These are phyloP conservation scores for Barnettozyma pratensis DNA, from an alignment of 805 yeast genomes.

Conservation along the genomic window DNA sequence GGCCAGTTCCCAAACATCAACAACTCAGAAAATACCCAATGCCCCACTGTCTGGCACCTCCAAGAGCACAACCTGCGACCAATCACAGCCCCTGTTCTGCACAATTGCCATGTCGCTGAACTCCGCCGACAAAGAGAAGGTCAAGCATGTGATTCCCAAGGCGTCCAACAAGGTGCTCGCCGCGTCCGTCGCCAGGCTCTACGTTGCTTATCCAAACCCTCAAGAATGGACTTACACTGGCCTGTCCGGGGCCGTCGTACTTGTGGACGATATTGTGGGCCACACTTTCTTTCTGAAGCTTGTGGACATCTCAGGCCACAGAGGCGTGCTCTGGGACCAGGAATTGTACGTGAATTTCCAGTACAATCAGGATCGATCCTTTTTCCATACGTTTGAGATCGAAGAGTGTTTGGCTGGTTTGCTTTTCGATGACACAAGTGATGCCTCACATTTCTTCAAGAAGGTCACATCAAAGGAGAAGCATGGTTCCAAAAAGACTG, in stretches of 20 bases:
- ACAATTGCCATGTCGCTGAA: constrained; percentile 27
- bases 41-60: too few relatives aligned
- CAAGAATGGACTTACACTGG: constrained; percentile 85
- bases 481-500: constrained; percentile 82
- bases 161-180: constrained; percentile 82
- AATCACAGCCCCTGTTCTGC: too few relatives aligned
- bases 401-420: constrained; percentile 88
- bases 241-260: constrained; percentile 75
- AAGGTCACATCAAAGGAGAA: constrained; percentile 70
- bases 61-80: too few relatives aligned
- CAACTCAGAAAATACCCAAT: too few relatives aligned
- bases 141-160: constrained; percentile 86
- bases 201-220: constrained; percentile 84
- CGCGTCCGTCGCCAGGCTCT: constrained; percentile 85
- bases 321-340: constrained; percentile 97
- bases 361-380: constrained; percentile 90
- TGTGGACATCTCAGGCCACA: constrained; percentile 75
- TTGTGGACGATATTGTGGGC: constrained; percentile 92
- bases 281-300: constrained; percentile 87
- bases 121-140: constrained; percentile 75
- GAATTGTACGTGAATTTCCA: constrained; percentile 84
- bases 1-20: too few relatives aligned
- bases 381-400: constrained; percentile 90
- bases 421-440: constrained; percentile 81
- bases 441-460: constrained; percentile 82